Conservation (phyloP, 352 stramenopile species). For the Hyphochytrium catenoides region DNA sequence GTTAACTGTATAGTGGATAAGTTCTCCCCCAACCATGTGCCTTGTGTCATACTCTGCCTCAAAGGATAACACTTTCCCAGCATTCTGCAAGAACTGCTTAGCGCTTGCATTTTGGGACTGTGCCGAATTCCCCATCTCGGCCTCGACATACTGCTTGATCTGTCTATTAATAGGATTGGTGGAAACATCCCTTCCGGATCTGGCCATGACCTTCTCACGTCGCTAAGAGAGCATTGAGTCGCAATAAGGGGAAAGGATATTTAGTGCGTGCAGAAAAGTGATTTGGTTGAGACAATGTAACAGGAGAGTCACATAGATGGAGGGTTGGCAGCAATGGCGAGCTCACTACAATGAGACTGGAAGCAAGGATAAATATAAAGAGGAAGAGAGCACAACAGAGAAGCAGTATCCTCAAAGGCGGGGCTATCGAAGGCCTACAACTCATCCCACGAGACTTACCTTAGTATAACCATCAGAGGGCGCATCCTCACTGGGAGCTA, state of each 20-base stretch:
- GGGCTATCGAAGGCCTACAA: constrained; percentile 1
- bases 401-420: too few relatives aligned
- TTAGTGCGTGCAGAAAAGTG: not conserved
- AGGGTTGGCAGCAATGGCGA: too few relatives aligned
- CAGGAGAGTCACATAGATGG: too few relatives aligned
- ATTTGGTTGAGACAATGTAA: not conserved
- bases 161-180: constrained; percentile 34
- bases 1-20: constrained; percentile 44
- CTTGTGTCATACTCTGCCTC: constrained; percentile 55
- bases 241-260: too few relatives aligned
- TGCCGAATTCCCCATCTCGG: constrained; percentile 36
- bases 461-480: constrained; percentile 56
- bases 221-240: not conserved
- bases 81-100: constrained; percentile 58
- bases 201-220: constrained; percentile 18
- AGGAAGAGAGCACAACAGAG: too few relatives aligned
- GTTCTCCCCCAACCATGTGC: constrained; percentile 42
- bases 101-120: constrained; percentile 45
- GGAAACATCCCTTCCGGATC: constrained; percentile 38
- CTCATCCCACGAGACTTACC: constrained; percentile 7
- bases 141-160: constrained; percentile 60
- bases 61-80: constrained; percentile 58
- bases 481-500: constrained; percentile 22
- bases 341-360: too few relatives aligned
- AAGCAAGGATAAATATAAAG: too few relatives aligned